phyloP scores from a whole-genome alignment of 1,284 basidiomycete species.

The Melampsora abietis-canadensis region DNA sequence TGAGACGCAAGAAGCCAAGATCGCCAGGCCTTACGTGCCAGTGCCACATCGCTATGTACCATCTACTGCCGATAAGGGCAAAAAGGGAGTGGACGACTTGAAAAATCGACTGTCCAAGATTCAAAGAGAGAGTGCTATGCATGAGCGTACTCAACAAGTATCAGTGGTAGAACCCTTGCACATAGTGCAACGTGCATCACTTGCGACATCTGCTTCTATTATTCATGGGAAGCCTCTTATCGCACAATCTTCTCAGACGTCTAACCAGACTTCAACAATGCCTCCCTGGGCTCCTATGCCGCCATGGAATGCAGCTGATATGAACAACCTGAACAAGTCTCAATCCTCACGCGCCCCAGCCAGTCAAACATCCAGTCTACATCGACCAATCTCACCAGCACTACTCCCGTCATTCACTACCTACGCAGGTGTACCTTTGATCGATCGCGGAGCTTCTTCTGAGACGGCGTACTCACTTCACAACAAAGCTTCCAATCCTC shows the following conservation, averaged over 20 bases:
- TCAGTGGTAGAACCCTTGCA: conserved; percentile 2
- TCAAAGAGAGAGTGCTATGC: conserved; percentile 39
- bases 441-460: neutral
- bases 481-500: neutral
- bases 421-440: neutral
- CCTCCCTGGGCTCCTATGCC: neutral
- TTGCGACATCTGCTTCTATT: conserved; percentile 20
- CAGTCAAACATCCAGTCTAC: neutral
- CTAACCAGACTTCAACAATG: conserved; percentile 8
- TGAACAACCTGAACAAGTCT: neutral
- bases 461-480: neutral
- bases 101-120: conserved; percentile 35
- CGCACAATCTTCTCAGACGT: neutral
- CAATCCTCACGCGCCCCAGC: conserved; percentile 5
- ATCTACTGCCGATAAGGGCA: conserved; percentile 9
- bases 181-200: conserved; percentile 14
- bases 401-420: neutral
- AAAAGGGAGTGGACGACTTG: conserved; percentile 33
- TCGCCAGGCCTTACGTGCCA: conserved; percentile 33
- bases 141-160: conserved; percentile 30
- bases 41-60: conserved; percentile 12
- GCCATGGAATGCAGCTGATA: neutral
- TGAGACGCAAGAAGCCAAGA: conserved; percentile 40
- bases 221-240: neutral
- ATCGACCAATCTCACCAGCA: neutral